Base-by-base conservation (phyloP, 768 basidiomycete species). In the Pulveroboletus sp. region DNA sequence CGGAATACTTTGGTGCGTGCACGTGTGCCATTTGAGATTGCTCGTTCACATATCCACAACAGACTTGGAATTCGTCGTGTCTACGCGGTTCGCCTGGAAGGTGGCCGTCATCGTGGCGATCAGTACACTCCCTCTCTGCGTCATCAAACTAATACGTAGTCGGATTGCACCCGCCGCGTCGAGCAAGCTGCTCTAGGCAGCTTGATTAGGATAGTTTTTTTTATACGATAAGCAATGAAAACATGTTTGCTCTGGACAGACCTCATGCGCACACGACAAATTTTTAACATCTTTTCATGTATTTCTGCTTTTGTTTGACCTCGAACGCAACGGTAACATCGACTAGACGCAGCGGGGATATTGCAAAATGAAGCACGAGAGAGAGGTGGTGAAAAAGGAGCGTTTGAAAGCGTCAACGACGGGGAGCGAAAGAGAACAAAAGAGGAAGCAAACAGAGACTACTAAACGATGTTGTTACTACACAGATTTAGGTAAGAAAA, bases 61-160 rank as follows among this genome's bases (percentile, higher is more conserved):
- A 97, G 95, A 99, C 70, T 82, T 97, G 39, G 77, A 87, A 0
- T 98, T 98, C 62, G 94, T 98, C 33, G 75, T 95, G 5, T 91
- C 95, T 5, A 63, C 82, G 29, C 80, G 82, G 20, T 99, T 97
- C 70, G 82, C 84, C 19, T 94, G 90, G 91, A 98, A 97, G 70
- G 90, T 97, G 12, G 88, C 88, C 1, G 82, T 95, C 40, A 97
- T 98, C 61, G 94, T 99, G 3, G 92, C 88, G 7, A 80, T 99
- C 69, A 95, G 93, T 57, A 88, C 94, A 7, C 74, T 95, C 52
- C 97, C 97, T 6, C 70, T 99, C 36, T 97, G 88, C 65, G 77
- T 95, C 56, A 82, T 95, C 74, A 98, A 97, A 69, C 65, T 87
- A 51, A 84, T 95, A 58, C 83, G 85, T 59, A 83, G 85, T 71